Conservation (phyloP, 2,329 filamentous ascomycete species). For the Fusarium scirpi region DNA sequence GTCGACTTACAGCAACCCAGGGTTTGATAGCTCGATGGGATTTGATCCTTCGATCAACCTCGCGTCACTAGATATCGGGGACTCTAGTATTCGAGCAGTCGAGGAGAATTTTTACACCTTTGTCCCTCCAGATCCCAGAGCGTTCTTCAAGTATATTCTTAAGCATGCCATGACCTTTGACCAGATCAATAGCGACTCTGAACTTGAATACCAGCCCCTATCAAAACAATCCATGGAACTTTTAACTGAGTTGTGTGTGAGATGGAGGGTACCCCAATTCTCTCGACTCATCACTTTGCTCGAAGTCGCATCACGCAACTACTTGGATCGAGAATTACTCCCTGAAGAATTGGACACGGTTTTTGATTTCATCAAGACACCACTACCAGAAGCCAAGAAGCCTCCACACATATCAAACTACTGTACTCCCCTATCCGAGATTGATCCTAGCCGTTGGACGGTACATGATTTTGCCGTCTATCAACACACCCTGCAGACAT, state of each 20-base stretch:
- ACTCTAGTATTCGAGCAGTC: conserved; percentile 63
- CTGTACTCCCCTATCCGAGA: conserved; percentile 64
- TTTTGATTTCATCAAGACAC: conserved; percentile 84
- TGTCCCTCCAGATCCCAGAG: conserved; percentile 85
- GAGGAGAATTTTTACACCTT: conserved; percentile 84
- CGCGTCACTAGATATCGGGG: conserved; percentile 72
- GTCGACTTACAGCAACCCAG: conserved; percentile 63
- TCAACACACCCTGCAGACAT: conserved; percentile 76
- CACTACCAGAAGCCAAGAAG: conserved; percentile 74
- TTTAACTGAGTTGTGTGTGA: conserved; percentile 83
- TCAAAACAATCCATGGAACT: conserved; percentile 86
- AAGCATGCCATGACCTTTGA: conserved; percentile 79
- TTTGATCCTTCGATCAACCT: conserved; percentile 78
- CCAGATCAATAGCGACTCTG: conserved; percentile 66
- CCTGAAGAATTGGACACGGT: conserved; percentile 85
- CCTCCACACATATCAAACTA: conserved; percentile 66
- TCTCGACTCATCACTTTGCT: conserved; percentile 84
- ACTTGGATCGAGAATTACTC: conserved; percentile 82
- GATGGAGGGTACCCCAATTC: conserved; percentile 90
- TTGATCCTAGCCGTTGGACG: conserved; percentile 74
- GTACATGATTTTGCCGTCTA: conserved; percentile 76
- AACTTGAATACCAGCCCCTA: conserved; percentile 64
- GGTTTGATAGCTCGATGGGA: conserved; percentile 58
- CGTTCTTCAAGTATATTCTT: conserved; percentile 85
- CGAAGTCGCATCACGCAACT: conserved; percentile 88